These are phyloP conservation scores for Cladosporium colombiae DNA, from an alignment of 2,329 filamentous ascomycete genomes.

Conservation along the genomic window DNA sequence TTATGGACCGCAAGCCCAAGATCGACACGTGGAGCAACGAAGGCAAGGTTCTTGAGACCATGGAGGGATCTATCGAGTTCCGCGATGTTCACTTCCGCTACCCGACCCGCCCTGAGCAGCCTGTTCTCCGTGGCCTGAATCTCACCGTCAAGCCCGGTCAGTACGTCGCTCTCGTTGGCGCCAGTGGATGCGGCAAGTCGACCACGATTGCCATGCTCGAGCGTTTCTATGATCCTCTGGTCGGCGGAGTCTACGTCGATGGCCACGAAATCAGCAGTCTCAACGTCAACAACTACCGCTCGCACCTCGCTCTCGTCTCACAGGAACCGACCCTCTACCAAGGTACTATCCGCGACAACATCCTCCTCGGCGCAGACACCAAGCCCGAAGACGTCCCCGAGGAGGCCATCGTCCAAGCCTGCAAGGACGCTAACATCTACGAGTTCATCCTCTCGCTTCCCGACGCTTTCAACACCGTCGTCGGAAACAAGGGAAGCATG, in stretches of 20 bases:
- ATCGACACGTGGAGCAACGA: slow-evolving; percentile 81
- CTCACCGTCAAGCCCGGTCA: slow-evolving; percentile 73
- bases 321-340: slow-evolving; percentile 96
- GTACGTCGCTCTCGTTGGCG: slow-evolving; percentile 88
- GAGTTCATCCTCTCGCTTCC: slow-evolving; percentile 86
- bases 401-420: slow-evolving; percentile 72
- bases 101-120: slow-evolving; percentile 84
- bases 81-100: slow-evolving; percentile 92
- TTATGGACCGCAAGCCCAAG: slow-evolving; percentile 78
- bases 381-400: slow-evolving; percentile 66
- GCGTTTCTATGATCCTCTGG: slow-evolving; percentile 88
- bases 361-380: slow-evolving; percentile 70
- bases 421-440: slow-evolving; percentile 88
- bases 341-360: slow-evolving; percentile 87
- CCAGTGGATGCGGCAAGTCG: slow-evolving; percentile 89
- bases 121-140: slow-evolving; percentile 84
- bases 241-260: slow-evolving; percentile 79
- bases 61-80: slow-evolving; percentile 84
- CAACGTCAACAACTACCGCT: slow-evolving; percentile 84
- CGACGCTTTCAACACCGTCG: slow-evolving; percentile 51
- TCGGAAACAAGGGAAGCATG: slow-evolving; percentile 83
- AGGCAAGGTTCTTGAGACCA: slow-evolving; percentile 61
- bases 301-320: slow-evolving; percentile 80
- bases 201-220: slow-evolving; percentile 91
- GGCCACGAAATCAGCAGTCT: slow-evolving; percentile 77